Evolutionary conservation across 345 rosid genomes (phyloP).

Genomic region (Hibiscus mutabilis): DNA sequence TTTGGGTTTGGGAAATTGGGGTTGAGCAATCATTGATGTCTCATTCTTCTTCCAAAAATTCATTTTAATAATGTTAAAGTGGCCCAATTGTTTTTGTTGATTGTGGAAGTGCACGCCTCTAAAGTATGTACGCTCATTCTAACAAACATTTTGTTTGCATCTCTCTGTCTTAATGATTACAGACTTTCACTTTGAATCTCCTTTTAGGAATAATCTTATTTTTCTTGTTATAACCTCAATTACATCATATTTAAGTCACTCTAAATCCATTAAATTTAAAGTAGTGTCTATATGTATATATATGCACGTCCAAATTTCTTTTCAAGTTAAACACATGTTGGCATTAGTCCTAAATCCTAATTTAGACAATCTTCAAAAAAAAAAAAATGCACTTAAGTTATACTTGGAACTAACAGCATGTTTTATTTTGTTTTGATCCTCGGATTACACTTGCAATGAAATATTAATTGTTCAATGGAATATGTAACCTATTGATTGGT

Average conservation of each 20-base stretch:
- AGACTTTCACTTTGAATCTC: background rate
- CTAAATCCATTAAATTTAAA: background rate
- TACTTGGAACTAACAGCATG: too few relatives aligned
- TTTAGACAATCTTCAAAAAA: too few relatives aligned
- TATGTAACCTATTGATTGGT: too few relatives aligned
- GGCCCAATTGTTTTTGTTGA: background rate
- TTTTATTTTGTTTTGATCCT: too few relatives aligned
- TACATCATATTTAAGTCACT: background rate
- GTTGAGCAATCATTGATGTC: background rate
- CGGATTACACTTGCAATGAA: too few relatives aligned
- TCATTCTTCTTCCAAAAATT: background rate
- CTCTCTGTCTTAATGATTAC: background rate
- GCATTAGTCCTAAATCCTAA: too few relatives aligned
- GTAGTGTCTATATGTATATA: too few relatives aligned
- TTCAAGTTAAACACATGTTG: too few relatives aligned
- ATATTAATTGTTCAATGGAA: too few relatives aligned
- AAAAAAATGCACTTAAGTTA: too few relatives aligned
- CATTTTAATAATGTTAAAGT: background rate
- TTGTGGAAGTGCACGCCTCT: slow-evolving; percentile 1
- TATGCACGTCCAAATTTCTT: too few relatives aligned
- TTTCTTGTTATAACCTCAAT: background rate
- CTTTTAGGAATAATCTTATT: background rate
- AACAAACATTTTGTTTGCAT: background rate
- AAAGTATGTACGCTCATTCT: background rate
- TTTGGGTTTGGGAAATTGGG: background rate